Evolutionary conservation across 139 green algal species (phyloP).

Genomic region (Auxenochlorella protothecoides): DNA sequence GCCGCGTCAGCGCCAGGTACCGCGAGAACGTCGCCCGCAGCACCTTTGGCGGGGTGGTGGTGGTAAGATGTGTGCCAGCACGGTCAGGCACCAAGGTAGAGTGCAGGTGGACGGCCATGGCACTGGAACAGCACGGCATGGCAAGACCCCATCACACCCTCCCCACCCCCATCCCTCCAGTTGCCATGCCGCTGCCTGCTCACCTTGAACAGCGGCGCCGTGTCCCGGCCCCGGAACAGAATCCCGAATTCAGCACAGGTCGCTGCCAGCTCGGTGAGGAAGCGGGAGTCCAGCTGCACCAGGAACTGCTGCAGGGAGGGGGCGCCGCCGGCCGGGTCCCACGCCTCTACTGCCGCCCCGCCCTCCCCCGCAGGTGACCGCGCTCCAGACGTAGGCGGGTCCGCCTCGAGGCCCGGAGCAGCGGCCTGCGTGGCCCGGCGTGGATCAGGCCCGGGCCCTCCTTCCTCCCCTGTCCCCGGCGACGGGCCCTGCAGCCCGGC

Average conservation of each 20-base stretch:
- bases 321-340: too few relatives aligned
- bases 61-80: too few relatives aligned
- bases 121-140: not conserved
- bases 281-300: conserved; percentile 27
- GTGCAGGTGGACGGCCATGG: not conserved
- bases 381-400: not conserved
- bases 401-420: not conserved
- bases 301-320: conserved; percentile 19
- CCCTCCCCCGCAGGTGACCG: not conserved
- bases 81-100: too few relatives aligned
- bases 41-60: conserved; percentile 2
- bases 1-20: conserved; percentile 23
- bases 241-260: conserved; percentile 24
- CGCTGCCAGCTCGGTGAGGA: conserved; percentile 29
- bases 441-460: too few relatives aligned
- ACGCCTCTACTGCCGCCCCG: too few relatives aligned
- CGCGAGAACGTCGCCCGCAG: conserved; percentile 14
- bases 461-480: too few relatives aligned
- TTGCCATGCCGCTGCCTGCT: not conserved
- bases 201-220: not conserved
- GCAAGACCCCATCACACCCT: not conserved
- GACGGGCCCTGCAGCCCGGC: not conserved
- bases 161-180: not conserved
- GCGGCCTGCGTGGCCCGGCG: too few relatives aligned
- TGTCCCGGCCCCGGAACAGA: conserved; percentile 3